A percentile compares a stretch with the other conserved stretches of the same genome.
These are phyloP conservation scores for Phascolomyces articulosus DNA, from an alignment of 371 early-diverging fungal species.

Conservation along the genomic window DNA sequence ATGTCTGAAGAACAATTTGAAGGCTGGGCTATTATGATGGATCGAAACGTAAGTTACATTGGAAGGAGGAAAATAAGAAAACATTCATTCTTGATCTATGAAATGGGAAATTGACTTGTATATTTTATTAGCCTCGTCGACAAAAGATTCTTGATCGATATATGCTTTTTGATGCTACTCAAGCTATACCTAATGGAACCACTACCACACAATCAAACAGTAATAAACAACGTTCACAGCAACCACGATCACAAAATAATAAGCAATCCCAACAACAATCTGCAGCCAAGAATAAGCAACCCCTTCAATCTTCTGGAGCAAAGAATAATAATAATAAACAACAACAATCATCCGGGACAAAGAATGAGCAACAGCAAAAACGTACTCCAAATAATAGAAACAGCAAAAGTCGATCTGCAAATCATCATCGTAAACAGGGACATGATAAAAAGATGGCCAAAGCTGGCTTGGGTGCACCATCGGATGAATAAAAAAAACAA, in stretches of 20 bases:
- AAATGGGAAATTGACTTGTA: too few relatives aligned
- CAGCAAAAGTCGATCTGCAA: constrained; percentile 67
- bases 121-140: constrained; percentile 74
- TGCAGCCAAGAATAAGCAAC: constrained; percentile 19
- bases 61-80: too few relatives aligned
- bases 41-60: constrained; percentile 70
- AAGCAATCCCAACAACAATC: constrained; percentile 28
- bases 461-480: constrained; percentile 14
- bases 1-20: constrained; percentile 92
- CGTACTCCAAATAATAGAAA: constrained; percentile 57
- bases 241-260: too few relatives aligned
- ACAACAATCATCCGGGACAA: constrained; percentile 26
- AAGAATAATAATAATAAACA: constrained; percentile 18
- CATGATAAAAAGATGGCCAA: constrained; percentile 66
- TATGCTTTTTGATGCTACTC: constrained; percentile 48
- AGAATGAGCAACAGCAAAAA: constrained; percentile 25
- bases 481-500: background rate
- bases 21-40: constrained; percentile 91
- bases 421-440: constrained; percentile 69
- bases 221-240: constrained; percentile 16
- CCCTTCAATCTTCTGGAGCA: constrained; percentile 25
- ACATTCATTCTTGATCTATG: too few relatives aligned
- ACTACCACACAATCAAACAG: constrained; percentile 13
- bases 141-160: constrained; percentile 65
- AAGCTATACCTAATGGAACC: constrained; percentile 11